Conservation (phyloP, 2,329 filamentous ascomycete species). For the Xylaria sp. region DNA sequence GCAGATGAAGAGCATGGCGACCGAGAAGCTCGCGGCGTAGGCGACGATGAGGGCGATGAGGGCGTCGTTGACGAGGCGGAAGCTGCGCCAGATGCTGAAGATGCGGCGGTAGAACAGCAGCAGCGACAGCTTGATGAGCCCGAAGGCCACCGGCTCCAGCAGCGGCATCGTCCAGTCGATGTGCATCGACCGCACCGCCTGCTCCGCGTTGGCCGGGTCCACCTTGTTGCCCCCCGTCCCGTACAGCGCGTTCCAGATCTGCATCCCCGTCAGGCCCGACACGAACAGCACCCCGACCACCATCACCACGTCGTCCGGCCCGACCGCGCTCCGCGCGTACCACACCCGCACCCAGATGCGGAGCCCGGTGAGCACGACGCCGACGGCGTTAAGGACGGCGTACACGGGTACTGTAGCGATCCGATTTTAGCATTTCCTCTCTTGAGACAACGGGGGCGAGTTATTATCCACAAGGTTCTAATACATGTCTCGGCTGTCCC, state of each 20-base stretch:
- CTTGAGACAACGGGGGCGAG: too few relatives aligned
- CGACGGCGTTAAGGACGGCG: constrained; percentile 2
- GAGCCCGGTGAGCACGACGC: constrained; percentile 7
- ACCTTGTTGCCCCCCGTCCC: constrained; percentile 13
- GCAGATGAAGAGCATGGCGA: constrained; percentile 11
- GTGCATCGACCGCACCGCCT: constrained; percentile 4
- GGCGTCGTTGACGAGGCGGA: constrained; percentile 6
- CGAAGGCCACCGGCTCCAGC: constrained; percentile 10
- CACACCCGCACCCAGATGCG: constrained; percentile 11
- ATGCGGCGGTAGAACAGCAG: constrained; percentile 16
- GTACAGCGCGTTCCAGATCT: constrained; percentile 9
- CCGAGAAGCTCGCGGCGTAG: constrained; percentile 1
- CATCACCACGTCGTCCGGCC: constrained; percentile 5
- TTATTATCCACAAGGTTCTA: too few relatives aligned
- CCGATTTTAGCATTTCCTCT: too few relatives aligned
- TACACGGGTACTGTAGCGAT: constrained; percentile 17
- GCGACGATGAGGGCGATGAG: constrained; percentile 3
- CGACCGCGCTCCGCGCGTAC: constrained; percentile 3
- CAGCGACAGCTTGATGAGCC: constrained; percentile 15
- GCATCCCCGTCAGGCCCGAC: constrained; percentile 1
- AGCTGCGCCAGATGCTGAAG: constrained; percentile 9
- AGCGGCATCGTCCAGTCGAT: constrained; percentile 14
- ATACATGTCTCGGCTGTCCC: too few relatives aligned
- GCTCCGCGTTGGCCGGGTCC: constrained; percentile 5
- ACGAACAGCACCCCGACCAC: constrained; percentile 9